Conservation (phyloP, 1,284 basidiomycete species). For the Marasmius sp. region DNA sequence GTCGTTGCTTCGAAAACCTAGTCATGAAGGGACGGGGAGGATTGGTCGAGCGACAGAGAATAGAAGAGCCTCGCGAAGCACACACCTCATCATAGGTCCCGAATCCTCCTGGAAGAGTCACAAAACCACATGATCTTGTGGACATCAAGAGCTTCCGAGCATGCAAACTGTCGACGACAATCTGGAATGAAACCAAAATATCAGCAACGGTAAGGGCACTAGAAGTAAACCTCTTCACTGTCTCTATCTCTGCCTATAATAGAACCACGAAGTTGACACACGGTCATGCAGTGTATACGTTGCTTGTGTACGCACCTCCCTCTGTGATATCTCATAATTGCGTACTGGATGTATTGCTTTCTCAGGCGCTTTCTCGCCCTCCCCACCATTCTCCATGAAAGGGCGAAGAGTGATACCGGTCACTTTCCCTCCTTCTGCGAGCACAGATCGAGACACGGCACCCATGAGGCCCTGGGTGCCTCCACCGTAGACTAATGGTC, state of each 20-base stretch:
- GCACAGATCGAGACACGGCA: constrained; percentile 68
- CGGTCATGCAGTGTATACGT: too few relatives aligned
- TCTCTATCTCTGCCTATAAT: constrained; percentile 42
- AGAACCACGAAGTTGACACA: not conserved
- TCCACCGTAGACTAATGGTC: constrained; percentile 85
- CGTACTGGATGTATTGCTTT: constrained; percentile 43
- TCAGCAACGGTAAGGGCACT: not conserved
- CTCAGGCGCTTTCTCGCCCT: constrained; percentile 52
- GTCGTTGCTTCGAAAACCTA: constrained; percentile 87
- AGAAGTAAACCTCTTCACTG: constrained; percentile 33
- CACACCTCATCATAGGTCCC: constrained; percentile 89
- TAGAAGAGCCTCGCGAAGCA: not conserved
- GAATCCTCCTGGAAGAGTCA: constrained; percentile 88
- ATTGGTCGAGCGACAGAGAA: not conserved
- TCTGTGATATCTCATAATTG: too few relatives aligned
- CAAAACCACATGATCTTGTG: constrained; percentile 71
- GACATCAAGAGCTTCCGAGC: constrained; percentile 92
- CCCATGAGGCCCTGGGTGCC: constrained; percentile 88
- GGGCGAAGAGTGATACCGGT: constrained; percentile 84
- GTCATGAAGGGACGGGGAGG: not conserved
- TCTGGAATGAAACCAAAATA: constrained; percentile 30
- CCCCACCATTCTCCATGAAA: constrained; percentile 66
- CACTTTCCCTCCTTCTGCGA: constrained; percentile 71
- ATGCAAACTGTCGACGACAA: constrained; percentile 88
- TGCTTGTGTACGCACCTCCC: too few relatives aligned